Evolutionary conservation across 441 rosid species (phyloP), one percentile per base, ranked within the genome.

Genomic region (Adansonia grandidieri): DNA sequence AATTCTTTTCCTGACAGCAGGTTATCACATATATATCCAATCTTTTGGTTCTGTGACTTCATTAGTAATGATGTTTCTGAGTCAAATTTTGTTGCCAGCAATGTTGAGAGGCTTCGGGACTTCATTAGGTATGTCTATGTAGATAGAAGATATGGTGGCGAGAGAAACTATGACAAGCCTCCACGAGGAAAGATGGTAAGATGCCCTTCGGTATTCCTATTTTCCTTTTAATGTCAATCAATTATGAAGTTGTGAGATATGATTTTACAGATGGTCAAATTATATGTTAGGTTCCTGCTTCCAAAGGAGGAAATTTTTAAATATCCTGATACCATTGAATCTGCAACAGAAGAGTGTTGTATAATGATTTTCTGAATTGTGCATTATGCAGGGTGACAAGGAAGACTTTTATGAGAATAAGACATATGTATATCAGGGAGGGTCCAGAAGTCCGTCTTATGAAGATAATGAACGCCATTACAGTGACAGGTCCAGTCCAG

Each of bases 41-140:
- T 80, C 53, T 75, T 64, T 69, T 20, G 37, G 47, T 76, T 58
- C 19, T 40, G 63, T 56, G 51, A 71, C 57, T 78, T n/a, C 79
- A 9, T 37, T 56, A 64, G 72, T 71, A 24, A 53, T 58, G 9
- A 17, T 78, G 50, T 63, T 74, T 81, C 88, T 86, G 71, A 85
- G 82, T 76, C 64, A 74, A 54, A 45, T 19, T 82, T 79, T 79
- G 60, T 14, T 86, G 28, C 68, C 90, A 96, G 99, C 82, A 96
- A 96, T 79, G 90, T 92, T 69, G 95, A 88, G 77, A 84, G 92
- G 83, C 92, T 96, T 79, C 87, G 98, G 71, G 95, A 91, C 80
- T 96, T 94, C 71, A 90, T 96, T 69, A 96, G 89, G 82, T 98
- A 96, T 84, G 94, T 90, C 47, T 96, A 94, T 81, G 98, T 93